phyloP scores from a whole-genome alignment of 257 asterid species.

The Haberlea rhodopensis region DNA sequence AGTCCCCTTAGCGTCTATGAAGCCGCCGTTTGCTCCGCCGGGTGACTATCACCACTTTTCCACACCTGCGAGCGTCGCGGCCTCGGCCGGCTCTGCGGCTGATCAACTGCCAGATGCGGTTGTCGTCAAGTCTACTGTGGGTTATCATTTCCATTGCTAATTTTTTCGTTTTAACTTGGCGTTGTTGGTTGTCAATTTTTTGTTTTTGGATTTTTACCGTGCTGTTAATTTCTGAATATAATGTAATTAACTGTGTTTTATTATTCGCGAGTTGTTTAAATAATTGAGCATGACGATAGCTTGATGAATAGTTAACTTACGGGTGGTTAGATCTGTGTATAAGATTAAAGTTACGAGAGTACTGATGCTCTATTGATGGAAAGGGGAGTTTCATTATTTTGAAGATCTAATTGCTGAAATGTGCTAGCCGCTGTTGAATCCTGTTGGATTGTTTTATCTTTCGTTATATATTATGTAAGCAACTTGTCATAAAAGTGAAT shows the following conservation, averaged over 20 bases:
- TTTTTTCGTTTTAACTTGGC: slow-evolving; percentile 1
- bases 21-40: slow-evolving; percentile 63
- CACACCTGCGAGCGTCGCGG: slow-evolving; percentile 41
- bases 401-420: slow-evolving; percentile 13
- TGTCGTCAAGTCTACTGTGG: slow-evolving; percentile 72
- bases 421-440: slow-evolving; percentile 11
- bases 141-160: slow-evolving; percentile 20
- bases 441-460: neutral
- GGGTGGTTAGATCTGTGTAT: slow-evolving; percentile 21
- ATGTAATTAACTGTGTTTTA: slow-evolving; percentile 14
- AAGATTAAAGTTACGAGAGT: neutral
- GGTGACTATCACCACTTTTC: slow-evolving; percentile 79
- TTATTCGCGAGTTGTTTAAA: neutral
- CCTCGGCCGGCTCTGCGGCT: slow-evolving; percentile 39
- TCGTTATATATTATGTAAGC: slow-evolving; percentile 1
- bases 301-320: neutral
- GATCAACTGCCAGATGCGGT: slow-evolving; percentile 65
- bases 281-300: neutral
- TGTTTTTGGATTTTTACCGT: slow-evolving; percentile 17
- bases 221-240: slow-evolving; percentile 26
- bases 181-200: slow-evolving; percentile 7
- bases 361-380: slow-evolving; percentile 18
- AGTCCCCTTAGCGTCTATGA: slow-evolving; percentile 74
- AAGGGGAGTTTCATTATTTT: slow-evolving; percentile 14
- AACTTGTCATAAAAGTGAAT: neutral